Percentiles rank a stretch among this genome's conserved stretches.
phyloP scores from a whole-genome alignment of 2,329 filamentous ascomycete genomes.

The Rutstroemia sp. region DNA sequence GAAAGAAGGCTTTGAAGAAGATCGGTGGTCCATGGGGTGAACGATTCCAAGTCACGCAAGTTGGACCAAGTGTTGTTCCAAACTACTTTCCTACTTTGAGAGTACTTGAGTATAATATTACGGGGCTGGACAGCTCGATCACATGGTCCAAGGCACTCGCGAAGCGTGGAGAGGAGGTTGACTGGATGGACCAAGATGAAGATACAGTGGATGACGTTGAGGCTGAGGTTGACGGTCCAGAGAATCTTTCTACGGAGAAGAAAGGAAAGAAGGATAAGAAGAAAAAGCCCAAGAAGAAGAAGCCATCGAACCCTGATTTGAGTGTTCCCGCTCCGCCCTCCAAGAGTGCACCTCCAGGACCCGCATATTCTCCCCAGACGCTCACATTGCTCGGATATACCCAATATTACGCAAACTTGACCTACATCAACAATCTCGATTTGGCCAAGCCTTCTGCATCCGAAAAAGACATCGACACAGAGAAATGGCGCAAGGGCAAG shows the following conservation, averaged over 20 bases:
- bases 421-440: slow-evolving; percentile 70
- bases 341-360: slow-evolving; percentile 67
- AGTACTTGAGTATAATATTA: slow-evolving; percentile 93
- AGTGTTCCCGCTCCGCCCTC: slow-evolving; percentile 65
- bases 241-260: slow-evolving; percentile 32
- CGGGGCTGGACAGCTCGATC: slow-evolving; percentile 26
- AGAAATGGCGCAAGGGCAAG: slow-evolving; percentile 57
- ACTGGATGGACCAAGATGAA: slow-evolving; percentile 17
- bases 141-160: slow-evolving; percentile 20
- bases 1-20: slow-evolving; percentile 50
- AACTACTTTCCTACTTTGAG: slow-evolving; percentile 86
- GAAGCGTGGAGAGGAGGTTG: slow-evolving; percentile 5
- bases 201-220: not conserved
- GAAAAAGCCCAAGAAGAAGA: slow-evolving; percentile 41
- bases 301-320: slow-evolving; percentile 52
- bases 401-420: slow-evolving; percentile 95
- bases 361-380: slow-evolving; percentile 81
- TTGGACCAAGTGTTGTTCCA: slow-evolving; percentile 82
- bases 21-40: slow-evolving; percentile 80
- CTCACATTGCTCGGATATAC: slow-evolving; percentile 73
- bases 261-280: slow-evolving; percentile 35
- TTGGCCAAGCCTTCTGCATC: slow-evolving; percentile 30
- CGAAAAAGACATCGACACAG: slow-evolving; percentile 28
- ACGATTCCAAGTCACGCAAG: slow-evolving; percentile 72
- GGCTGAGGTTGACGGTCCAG: slow-evolving; percentile 25